A percentile compares a stretch with the other conserved stretches of the same genome.
Evolutionary conservation across 805 yeast species (phyloP).

Genomic region (Suhomyces vadensis): DNA sequence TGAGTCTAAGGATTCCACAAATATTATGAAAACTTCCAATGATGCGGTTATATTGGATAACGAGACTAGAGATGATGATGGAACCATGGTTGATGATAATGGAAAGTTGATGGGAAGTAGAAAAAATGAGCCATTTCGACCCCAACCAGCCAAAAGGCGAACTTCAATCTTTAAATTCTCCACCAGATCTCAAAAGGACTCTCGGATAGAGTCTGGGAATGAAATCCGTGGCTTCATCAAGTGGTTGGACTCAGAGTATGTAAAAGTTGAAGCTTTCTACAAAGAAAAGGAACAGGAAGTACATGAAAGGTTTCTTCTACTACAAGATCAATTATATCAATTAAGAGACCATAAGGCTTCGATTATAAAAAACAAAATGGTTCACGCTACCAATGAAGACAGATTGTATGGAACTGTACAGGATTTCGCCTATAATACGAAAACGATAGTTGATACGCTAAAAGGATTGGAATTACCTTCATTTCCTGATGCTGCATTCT

Average conservation of each 20-base stretch:
- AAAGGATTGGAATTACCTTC: constrained; percentile 41
- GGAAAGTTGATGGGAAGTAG: not conserved
- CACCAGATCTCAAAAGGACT: constrained; percentile 18
- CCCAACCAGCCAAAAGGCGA: not conserved
- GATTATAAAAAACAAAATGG: constrained; percentile 13
- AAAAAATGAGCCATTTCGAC: not conserved
- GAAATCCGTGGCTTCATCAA: constrained; percentile 47
- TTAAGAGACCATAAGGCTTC: constrained; percentile 52
- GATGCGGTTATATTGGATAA: constrained; percentile 9
- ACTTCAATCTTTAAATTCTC: constrained; percentile 26
- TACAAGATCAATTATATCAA: constrained; percentile 71
- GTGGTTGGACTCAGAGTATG: constrained; percentile 68
- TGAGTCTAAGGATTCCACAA: not conserved
- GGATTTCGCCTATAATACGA: constrained; percentile 32
- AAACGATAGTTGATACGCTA: constrained; percentile 23
- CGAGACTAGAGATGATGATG: constrained; percentile 14
- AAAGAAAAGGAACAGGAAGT: constrained; percentile 60
- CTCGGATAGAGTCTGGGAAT: constrained; percentile 31
- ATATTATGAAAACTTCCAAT: constrained; percentile 21
- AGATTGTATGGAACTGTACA: constrained; percentile 23
- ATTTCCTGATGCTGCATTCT: constrained; percentile 38
- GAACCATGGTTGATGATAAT: not conserved
- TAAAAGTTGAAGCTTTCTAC: constrained; percentile 63
- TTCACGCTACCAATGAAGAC: constrained; percentile 7
- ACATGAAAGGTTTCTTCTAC: constrained; percentile 54